These are phyloP conservation scores for Fomitopsis pinicola DNA, from an alignment of 1,284 basidiomycete species.

Conservation along the genomic window DNA sequence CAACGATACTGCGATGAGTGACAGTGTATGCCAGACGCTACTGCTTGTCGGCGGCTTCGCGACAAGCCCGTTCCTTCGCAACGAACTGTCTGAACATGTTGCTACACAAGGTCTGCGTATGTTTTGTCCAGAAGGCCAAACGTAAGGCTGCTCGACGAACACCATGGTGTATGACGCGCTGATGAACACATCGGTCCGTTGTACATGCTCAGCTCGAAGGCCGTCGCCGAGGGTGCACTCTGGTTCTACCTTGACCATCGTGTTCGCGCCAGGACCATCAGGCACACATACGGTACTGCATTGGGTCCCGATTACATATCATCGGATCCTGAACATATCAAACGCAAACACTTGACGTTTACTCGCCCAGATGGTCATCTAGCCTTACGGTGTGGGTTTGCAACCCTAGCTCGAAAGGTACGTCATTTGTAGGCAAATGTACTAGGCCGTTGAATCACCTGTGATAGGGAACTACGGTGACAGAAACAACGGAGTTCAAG, in stretches of 20 bases:
- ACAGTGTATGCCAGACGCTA: constrained; percentile 21
- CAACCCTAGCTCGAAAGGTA: too few relatives aligned
- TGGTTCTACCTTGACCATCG: not conserved
- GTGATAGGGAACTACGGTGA: too few relatives aligned
- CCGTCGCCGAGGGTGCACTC: not conserved
- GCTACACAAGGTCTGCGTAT: not conserved
- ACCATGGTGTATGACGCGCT: too few relatives aligned
- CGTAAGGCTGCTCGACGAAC: not conserved
- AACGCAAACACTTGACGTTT: too few relatives aligned
- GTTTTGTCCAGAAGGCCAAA: not conserved
- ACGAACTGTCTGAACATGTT: not conserved
- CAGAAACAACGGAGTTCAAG: too few relatives aligned
- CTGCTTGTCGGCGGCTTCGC: constrained; percentile 39
- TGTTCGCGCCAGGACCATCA: not conserved
- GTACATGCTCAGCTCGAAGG: not conserved
- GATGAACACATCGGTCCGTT: not conserved
- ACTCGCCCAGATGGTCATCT: too few relatives aligned
- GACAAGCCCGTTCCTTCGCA: not conserved
- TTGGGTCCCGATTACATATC: too few relatives aligned
- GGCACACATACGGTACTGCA: not conserved
- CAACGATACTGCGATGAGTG: not conserved
- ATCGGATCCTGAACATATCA: too few relatives aligned
- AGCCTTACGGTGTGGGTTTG: too few relatives aligned
- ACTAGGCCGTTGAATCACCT: too few relatives aligned
- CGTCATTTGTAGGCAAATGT: too few relatives aligned